Evolutionary conservation across 768 basidiomycete species (phyloP).

Genomic region (Neoboletus subvelutipes): DNA sequence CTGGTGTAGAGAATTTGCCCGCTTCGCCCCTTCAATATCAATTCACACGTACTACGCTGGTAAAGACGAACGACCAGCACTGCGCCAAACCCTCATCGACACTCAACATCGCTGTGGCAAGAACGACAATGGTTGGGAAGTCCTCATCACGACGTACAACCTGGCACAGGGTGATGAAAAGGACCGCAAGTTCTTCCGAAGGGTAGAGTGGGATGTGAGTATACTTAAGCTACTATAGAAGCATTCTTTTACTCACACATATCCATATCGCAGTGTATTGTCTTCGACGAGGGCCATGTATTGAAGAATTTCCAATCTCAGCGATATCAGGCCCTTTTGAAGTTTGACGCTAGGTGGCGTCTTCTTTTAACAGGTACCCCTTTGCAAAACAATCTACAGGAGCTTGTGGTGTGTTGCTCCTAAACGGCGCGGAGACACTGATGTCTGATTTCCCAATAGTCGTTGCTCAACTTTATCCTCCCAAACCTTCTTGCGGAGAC

Average conservation of each 20-base stretch:
- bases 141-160: conserved; percentile 95
- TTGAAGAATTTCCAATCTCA: conserved; percentile 98
- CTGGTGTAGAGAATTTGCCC: conserved; percentile 95
- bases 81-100: conserved; percentile 71
- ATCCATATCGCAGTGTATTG: conserved; percentile 75
- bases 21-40: conserved; percentile 82
- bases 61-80: conserved; percentile 76
- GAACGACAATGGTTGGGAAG: conserved; percentile 75
- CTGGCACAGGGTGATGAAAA: conserved; percentile 83
- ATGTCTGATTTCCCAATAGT: conserved; percentile 47
- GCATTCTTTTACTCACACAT: background rate
- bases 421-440: conserved; percentile 1
- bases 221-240: background rate
- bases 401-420: conserved; percentile 66
- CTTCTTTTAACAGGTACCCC: conserved; percentile 95
- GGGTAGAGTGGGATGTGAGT: conserved; percentile 89
- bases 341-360: conserved; percentile 85
- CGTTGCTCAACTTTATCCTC: conserved; percentile 96
- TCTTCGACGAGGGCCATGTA: conserved; percentile 97
- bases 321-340: conserved; percentile 85
- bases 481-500: conserved; percentile 83
- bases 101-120: conserved; percentile 49
- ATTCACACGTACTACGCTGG: conserved; percentile 93
- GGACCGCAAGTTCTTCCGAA: conserved; percentile 92
- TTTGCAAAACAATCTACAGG: conserved; percentile 87